A percentile compares a stretch with the other conserved stretches of the same genome.
Conservation (phyloP, 441 rosid genomes). For the Corymbia calophylla region DNA sequence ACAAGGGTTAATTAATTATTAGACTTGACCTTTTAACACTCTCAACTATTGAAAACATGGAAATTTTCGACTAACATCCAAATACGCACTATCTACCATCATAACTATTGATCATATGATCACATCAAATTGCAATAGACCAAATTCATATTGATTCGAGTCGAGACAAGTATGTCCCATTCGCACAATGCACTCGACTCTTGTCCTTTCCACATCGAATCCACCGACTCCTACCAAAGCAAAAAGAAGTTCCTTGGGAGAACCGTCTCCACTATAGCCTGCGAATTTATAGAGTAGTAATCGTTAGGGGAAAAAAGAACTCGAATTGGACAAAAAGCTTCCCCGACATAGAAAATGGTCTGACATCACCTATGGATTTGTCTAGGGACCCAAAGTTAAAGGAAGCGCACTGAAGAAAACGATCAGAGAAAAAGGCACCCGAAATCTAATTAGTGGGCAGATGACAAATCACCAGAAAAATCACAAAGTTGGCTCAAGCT, state of each 20-base stretch:
- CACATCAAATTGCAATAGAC: background rate
- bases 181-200: background rate
- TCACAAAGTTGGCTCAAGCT: background rate
- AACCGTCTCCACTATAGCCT: background rate
- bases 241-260: background rate
- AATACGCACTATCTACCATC: accelerated
- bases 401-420: background rate
- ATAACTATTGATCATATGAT: background rate
- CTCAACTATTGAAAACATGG: background rate
- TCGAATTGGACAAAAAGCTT: background rate
- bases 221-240: background rate
- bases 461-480: background rate
- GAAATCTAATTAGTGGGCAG: background rate
- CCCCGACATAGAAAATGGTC: background rate
- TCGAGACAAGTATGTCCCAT: background rate
- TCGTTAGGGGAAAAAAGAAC: background rate
- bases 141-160: background rate
- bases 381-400: background rate
- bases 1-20: background rate
- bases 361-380: background rate
- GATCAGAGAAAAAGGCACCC: background rate
- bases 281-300: background rate
- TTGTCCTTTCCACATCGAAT: background rate
- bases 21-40: background rate
- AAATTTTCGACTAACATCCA: background rate